Base-by-base conservation (phyloP, 2,329 filamentous ascomycete species). In the Fusarium sp. region DNA sequence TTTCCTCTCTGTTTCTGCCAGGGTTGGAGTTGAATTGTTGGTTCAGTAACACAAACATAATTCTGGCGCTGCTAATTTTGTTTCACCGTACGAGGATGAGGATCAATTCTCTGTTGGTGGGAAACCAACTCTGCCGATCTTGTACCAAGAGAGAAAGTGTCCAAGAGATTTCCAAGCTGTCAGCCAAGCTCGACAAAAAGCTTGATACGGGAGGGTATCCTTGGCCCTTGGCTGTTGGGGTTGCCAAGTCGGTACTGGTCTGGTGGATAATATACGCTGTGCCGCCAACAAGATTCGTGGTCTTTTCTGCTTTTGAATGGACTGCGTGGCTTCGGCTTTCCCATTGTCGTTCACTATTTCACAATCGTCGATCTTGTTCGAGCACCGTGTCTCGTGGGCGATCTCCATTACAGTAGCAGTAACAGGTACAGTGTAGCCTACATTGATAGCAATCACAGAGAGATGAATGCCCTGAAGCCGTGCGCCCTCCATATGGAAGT, bases 341-440 rank as follows among this genome's bases (percentile, higher is more conserved):
- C 25, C 25, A 28, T 19, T 28, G 43, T 46, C 23, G 43, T 46
- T 41, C 19, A 13, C 44, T 44, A 67, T 68, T 26, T 56, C 28
- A 25, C 45, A n/a, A 1, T 53, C 21, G 23, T 51, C 31, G 55
- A 58, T 62, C 30, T 42, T 23, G 45, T 16, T 45, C 48, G 19
- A 45, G 37, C 41, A 52, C 45, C 18, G 63, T 63, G 58, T 67
- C 61, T 55, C 44, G 44, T 66, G 55, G 48, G 52, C 44, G 39
- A 68, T 56, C 45, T 52, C 62, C 42, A 54, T 50, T 19, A 62
- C 70, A 61, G 69, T 67, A 74, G 57, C 69, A 72, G 7, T 67
- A 74, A 59, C 69, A 72, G 7, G 25, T n/a, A n/a, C 18, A 45
- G 12, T 46, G 16, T 28, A 46, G 43, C 23, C 12, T 26, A n/a